These are phyloP conservation scores for Pichia rugopelliculosa DNA, from an alignment of 805 yeast genomes.

Conservation along the genomic window DNA sequence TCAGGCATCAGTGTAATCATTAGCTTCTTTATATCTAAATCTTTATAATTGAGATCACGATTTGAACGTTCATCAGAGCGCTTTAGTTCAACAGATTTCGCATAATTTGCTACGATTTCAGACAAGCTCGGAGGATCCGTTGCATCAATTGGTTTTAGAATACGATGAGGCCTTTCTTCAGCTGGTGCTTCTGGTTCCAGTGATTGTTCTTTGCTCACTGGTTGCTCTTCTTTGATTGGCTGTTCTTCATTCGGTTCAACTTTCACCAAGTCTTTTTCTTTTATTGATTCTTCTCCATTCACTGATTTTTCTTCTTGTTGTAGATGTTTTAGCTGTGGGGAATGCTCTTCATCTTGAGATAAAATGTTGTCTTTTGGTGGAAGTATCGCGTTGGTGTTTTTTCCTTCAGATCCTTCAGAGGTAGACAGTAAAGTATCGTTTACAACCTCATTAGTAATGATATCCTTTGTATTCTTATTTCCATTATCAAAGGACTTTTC, in stretches of 20 bases:
- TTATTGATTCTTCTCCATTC: no score
- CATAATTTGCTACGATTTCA: conserved; percentile 24
- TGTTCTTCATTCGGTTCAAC: no score
- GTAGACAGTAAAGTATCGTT: no score
- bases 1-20: conserved; percentile 44
- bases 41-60: conserved; percentile 29
- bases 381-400: no score
- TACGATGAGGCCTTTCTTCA: background rate
- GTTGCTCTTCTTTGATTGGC: no score
- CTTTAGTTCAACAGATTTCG: conserved; percentile 17
- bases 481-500: no score
- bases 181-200: background rate
- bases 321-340: background rate
- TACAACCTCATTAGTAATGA: no score
- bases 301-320: background rate
- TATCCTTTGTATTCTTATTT: no score
- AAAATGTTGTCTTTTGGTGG: background rate
- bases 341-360: background rate
- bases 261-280: no score
- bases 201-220: no score
- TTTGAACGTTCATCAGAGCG: conserved; percentile 24
- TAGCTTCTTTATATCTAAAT: conserved; percentile 37
- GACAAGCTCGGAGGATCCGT: conserved; percentile 25
- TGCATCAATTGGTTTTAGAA: conserved; percentile 4
- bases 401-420: no score